Base-by-base conservation (phyloP, 2,329 filamentous ascomycete genomes). In the Alternaria infectoria region DNA sequence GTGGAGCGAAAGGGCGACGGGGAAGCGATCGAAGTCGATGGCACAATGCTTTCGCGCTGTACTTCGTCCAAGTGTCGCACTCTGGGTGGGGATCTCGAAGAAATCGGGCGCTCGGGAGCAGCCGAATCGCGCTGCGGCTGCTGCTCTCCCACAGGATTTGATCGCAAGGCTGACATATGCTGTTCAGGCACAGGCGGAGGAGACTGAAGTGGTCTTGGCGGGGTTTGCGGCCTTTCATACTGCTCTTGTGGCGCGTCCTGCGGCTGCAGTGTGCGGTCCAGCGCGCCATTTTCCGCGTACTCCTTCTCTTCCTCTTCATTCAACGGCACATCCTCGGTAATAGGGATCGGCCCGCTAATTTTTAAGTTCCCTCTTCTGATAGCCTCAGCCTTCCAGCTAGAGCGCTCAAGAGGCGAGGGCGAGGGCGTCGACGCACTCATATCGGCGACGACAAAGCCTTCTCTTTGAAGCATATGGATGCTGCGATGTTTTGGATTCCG, bases 301-400 rank as follows among this genome's bases (percentile, higher is more conserved):
- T 74, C 67, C 59, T 67, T 70, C 69, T 79, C 74, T 63, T 79
- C 77, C 40, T 78, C 75, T 4, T 78, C 77, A 44, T 65, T 79
- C 26, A 79, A 64, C 13, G 76, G 76, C 30, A 72, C 71, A 32
- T 79, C 72, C 57, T 79, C 77, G 15, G 74, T 77, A 26, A 79
- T 78, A n/a, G 77, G 79, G 55, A 80, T 74, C 10, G 79, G 79
- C 7, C 77, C 76, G 55, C 76, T 79, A 54, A 81, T 80, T 60
- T 80, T 79, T 44, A 81, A 66, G 56, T 79, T 68, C 3, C 79
- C 79, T 55, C 75, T 74, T 12, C 79, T 73, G 46, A 81, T 81
- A 3, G 79, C 79, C 57, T 79, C 79, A 1, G 76, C 76, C 68
- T 80, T 81, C 77, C 77, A 80, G 66, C 75, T 79, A 8, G 77